Percentiles rank a stretch among this genome's conserved stretches.
Evolutionary conservation across 148 eudicot genomes (phyloP).

Genomic region (Rheum nobile): DNA sequence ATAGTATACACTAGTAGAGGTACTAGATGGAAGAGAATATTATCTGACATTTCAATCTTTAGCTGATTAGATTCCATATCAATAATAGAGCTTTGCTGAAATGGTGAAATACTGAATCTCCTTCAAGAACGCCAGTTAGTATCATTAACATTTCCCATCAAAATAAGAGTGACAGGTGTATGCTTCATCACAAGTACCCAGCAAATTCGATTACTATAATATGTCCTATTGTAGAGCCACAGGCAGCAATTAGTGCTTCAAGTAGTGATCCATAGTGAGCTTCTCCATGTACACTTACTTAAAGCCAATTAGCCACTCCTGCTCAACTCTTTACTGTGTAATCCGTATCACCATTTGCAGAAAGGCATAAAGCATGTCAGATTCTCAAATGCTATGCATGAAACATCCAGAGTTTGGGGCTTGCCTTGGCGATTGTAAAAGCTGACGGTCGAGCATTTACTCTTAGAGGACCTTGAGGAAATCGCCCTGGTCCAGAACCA

Average conservation of each 20-base stretch:
- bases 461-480: conserved; percentile 50
- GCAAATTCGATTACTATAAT: conserved; percentile 15
- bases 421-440: conserved; percentile 86
- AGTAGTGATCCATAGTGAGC: conserved; percentile 22
- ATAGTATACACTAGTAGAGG: conserved; percentile 24
- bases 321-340: conserved; percentile 17
- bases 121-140: conserved; percentile 19
- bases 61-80: conserved; percentile 16
- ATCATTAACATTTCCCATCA: conserved; percentile 1
- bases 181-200: conserved; percentile 21
- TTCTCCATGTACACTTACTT: conserved; percentile 24
- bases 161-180: background rate
- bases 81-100: conserved; percentile 17
- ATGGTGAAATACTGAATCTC: conserved; percentile 25
- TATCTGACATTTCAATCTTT: conserved; percentile 14
- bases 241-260: conserved; percentile 15
- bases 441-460: conserved; percentile 66
- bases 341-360: conserved; percentile 29
- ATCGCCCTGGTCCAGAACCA: conserved; percentile 30
- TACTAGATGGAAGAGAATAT: conserved; percentile 13
- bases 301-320: conserved; percentile 18
- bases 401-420: conserved; percentile 59
- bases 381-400: conserved; percentile 37
- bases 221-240: conserved; percentile 16
- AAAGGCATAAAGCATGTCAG: conserved; percentile 29